These are phyloP conservation scores for Globisporangium nodosum DNA, from an alignment of 352 stramenopile species.

Conservation along the genomic window DNA sequence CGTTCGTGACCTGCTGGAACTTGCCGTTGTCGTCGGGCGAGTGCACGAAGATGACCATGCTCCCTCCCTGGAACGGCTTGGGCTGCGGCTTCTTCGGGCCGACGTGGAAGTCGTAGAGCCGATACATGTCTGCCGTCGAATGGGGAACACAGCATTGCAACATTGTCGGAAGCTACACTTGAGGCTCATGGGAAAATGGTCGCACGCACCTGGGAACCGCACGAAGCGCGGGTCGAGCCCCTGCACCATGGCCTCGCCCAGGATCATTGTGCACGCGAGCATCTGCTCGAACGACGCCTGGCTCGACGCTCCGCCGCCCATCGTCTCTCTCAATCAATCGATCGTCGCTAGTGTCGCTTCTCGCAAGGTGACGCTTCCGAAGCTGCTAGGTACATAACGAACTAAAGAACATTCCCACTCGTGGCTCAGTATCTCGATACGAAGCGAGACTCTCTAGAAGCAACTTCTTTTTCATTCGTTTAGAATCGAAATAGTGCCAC, in stretches of 20 bases:
- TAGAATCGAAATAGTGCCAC: no score
- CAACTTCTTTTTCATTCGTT: no score
- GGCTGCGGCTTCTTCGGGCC: conserved; percentile 52
- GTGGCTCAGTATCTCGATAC: no score
- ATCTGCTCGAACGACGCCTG: conserved; percentile 75
- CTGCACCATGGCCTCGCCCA: conserved; percentile 78
- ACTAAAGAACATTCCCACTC: no score
- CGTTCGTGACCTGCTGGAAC: conserved; percentile 38
- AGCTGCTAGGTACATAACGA: no score
- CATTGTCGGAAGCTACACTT: background rate
- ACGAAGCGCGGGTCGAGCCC: conserved; percentile 74
- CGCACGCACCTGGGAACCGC: conserved; percentile 48
- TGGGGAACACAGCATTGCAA: background rate
- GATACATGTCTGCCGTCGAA: conserved; percentile 46
- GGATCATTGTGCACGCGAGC: conserved; percentile 81
- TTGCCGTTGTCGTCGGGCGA: conserved; percentile 42
- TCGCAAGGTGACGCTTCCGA: background rate
- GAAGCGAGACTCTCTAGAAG: background rate
- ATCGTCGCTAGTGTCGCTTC: no score
- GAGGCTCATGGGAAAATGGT: background rate
- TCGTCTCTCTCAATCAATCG: conserved; percentile 11
- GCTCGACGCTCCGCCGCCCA: conserved; percentile 67
- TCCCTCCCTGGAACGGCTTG: conserved; percentile 43
- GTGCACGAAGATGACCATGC: conserved; percentile 63
- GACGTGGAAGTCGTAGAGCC: conserved; percentile 79